Evolutionary conservation across 768 basidiomycete genomes (phyloP), one percentile per base, ranked within the genome.

Genomic region (Pisolithus marmoratus): DNA sequence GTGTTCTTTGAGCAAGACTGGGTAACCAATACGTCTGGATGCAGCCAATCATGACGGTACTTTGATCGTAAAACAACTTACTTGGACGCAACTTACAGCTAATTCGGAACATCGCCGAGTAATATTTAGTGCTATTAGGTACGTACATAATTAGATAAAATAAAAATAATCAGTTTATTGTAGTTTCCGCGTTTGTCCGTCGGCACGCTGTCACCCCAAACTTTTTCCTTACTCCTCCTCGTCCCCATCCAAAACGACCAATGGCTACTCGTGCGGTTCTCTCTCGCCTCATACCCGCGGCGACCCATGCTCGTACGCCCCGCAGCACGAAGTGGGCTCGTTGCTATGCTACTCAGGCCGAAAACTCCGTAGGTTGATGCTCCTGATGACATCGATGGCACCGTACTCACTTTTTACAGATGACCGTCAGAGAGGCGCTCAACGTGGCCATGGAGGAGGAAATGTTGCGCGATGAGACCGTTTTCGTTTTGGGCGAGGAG

Each of bases 381-480:
- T 62, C 65, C 69, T 41, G 75, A 76, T 20, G 43, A 22, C 12
- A 15, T n/a, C 12, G 47, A 50, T 49, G 5, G 15, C 51, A 56
- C 54, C 52, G 48, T 59, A 56, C 57, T 60, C 53, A 45, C 54
- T 48, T 55, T 47, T 34, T 45, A 29, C 58, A 94, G 92, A 92
- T 95, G 94, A 98, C 94, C 50, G 95, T 96, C 56, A 91, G 96
- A 65, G 96, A 99, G 51, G 96, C 96, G 41, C 85, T 99, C 58
- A 98, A 97, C 72, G 74, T 85, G 50, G 96, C 96, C 26, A 94
- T 99, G 90, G 96, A 97, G 75, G 96, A 99, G 74, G 96, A 99
- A 75, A 98, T 99, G 96, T 69, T 85, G 61, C 85, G 92, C 42
- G 96, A 99, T 70, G 90, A 94, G 68, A 86, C 76, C 34, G 96